These are phyloP conservation scores for Isoetes engelmannii DNA, from an alignment of 83 land plant genomes.

Conservation along the genomic window DNA sequence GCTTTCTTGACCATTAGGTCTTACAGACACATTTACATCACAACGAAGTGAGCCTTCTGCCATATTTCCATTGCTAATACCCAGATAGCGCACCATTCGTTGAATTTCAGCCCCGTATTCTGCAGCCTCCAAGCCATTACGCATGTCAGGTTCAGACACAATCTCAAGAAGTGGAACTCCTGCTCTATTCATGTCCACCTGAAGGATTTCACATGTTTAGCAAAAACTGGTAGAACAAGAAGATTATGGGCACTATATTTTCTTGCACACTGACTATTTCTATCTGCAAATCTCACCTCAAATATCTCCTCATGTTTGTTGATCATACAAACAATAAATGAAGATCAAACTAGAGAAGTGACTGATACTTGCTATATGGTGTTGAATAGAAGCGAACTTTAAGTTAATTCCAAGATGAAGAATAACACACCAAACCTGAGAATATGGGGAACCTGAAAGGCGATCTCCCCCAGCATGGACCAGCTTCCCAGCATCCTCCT, in stretches of 20 bases:
- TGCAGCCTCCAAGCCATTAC: constrained; percentile 89
- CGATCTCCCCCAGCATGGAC: constrained; percentile 68
- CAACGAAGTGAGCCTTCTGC: constrained; percentile 94
- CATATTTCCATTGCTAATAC: constrained; percentile 92
- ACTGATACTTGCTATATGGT: too few relatives aligned
- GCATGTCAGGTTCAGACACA: constrained; percentile 97
- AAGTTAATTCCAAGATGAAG: background rate
- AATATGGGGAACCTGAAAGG: constrained; percentile 50
- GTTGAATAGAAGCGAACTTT: too few relatives aligned
- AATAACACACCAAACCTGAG: constrained; percentile 17
- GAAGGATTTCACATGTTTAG: constrained; percentile 5
- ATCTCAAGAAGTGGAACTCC: constrained; percentile 95
- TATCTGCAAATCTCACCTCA: too few relatives aligned
- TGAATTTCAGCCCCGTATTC: constrained; percentile 90
- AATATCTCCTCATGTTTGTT: too few relatives aligned
- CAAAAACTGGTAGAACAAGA: too few relatives aligned
- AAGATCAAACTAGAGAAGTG: too few relatives aligned
- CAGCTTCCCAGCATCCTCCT: constrained; percentile 96
- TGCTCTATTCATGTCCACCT: constrained; percentile 97
- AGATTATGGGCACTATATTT: too few relatives aligned
- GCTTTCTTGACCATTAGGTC: constrained; percentile 59
- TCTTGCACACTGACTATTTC: too few relatives aligned
- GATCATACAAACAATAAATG: too few relatives aligned
- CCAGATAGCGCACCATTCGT: constrained; percentile 77
- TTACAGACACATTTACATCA: constrained; percentile 88